Base-by-base conservation (phyloP, 2,329 filamentous ascomycete genomes). In the Tolypocladium nubicola region DNA sequence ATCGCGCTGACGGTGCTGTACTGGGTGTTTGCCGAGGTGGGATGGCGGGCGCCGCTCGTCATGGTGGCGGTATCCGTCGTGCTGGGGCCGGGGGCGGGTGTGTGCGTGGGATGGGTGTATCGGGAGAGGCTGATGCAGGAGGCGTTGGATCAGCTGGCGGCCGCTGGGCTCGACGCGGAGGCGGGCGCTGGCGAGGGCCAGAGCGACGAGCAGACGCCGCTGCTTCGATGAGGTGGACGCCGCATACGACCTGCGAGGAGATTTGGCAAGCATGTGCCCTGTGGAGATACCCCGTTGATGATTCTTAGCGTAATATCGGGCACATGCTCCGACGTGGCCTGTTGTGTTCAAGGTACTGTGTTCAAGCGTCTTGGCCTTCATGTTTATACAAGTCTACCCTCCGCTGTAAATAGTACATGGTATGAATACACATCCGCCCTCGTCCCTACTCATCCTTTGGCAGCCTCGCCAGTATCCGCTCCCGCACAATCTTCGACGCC, bases 401-500 rank as follows among this genome's bases (percentile, higher is more conserved):
- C 57, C 52, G 52, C 54, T 59, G 55, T 62, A 60, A 60, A 63
- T 64, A 61, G 58, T 64, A 64, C 66, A 63, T 57, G 57, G 55
- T 61, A 61, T 63, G 60, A 61, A 8, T 52, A 52, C 47, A 52
- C 47, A 10, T 10, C 19, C 47, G 47, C 47, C 19, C 10, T 21
- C 39, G n/a, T 8, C 45, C 41, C 23, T 52, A 52, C 54, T 56
- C 52, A 30, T 60, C 60, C 54, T 65, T 63, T 19, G 62, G 58
- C 58, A 73, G 57, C 55, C 66, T 66, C 33, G 68, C 60, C 66
- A 96, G 73, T 70, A 96, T 86, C 71, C 86, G 85, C 64, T 96
- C 88, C 68, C 85, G 83, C 52, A 89, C 85, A 56, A 95, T 74
- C 70, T 83, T 80, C 62, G 85, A 87, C 58, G 93, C 91, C 57